Percentiles rank a stretch among this genome's conserved stretches.
These are phyloP conservation scores for Schizophyllum amplum DNA, from an alignment of 1,284 basidiomycete genomes.

Conservation along the genomic window DNA sequence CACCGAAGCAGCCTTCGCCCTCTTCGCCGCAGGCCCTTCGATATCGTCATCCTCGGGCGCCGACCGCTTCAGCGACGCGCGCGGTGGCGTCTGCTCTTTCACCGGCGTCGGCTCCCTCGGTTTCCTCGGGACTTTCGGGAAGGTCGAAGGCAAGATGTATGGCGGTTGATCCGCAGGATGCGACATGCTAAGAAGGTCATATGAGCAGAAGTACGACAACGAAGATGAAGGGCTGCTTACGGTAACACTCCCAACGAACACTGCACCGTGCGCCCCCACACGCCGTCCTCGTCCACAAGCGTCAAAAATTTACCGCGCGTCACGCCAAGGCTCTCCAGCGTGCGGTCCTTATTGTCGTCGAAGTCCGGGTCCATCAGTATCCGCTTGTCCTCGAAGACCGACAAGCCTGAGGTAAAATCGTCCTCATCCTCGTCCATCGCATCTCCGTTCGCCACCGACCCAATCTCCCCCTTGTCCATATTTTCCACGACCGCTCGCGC, in stretches of 20 bases:
- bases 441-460: constrained; percentile 27
- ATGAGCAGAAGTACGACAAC: no score
- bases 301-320: constrained; percentile 75
- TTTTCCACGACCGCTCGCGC: no score
- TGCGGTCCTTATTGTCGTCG: constrained; percentile 74
- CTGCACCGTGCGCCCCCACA: constrained; percentile 55
- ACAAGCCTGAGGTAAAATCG: constrained; percentile 39
- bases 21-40: constrained; percentile 48
- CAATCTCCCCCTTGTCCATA: no score
- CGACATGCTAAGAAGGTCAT: neutral
- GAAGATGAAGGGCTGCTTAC: constrained; percentile 40
- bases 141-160: constrained; percentile 52
- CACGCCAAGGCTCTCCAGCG: constrained; percentile 66
- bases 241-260: constrained; percentile 64
- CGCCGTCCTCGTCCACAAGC: constrained; percentile 85
- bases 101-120: constrained; percentile 32
- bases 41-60: constrained; percentile 46
- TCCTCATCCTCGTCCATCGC: constrained; percentile 38
- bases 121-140: constrained; percentile 47
- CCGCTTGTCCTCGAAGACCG: constrained; percentile 79
- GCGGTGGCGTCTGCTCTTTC: constrained; percentile 26
- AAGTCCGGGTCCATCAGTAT: constrained; percentile 85
- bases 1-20: constrained; percentile 20
- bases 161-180: constrained; percentile 39
- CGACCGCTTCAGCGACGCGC: constrained; percentile 43